Base-by-base conservation (phyloP, 768 basidiomycete genomes). In the Filobasidium wieringae region DNA sequence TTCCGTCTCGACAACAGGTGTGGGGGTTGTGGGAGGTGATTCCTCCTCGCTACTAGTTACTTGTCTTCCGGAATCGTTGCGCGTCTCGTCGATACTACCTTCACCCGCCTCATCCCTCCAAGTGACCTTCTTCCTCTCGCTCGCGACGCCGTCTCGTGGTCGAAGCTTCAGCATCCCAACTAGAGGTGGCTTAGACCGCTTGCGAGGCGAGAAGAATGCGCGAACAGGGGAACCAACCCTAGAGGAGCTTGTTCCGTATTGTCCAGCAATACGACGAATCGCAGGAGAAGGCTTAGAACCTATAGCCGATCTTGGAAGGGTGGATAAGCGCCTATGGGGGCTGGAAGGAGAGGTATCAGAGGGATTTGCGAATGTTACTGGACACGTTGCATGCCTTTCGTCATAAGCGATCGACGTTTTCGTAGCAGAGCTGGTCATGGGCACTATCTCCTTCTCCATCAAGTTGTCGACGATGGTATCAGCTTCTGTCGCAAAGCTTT, bases 71-170 rank as follows among this genome's bases (percentile, higher is more conserved):
- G 43, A 47, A 47, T 47, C 43, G 2, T 47, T 19, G 7, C 56
- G 57, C 15, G 51, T 37, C 31, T 66, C 65, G 33, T 63, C 63
- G n/a, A 68, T 63, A 14, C 57, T 57, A 0, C 67, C 67, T 59
- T 62, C 63, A 17, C 65, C 65, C 11, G 65, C 61, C 39, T 68
- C 65, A 45, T 68, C 67, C n/a, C 55, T 40, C 67, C 67, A 68
- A 36, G 59, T 43, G 5, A 68, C 51, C 36, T 34, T 53, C 53
- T 63, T 68, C 50, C 55, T 58, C 54, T 40, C 51, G 15, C 32
- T 41, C 5, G 30, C 30, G 7, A 51, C 26, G 26, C 34, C 41
- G 22, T 51, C 39, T 17, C 31, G 26, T 22, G 37, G 30, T 17
- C 40, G 41, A 43, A 43, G 33, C 17, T 39, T 37, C 39, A 55